phyloP scores from a whole-genome alignment of 352 stramenopile genomes.

The Phytophthora idaei region DNA sequence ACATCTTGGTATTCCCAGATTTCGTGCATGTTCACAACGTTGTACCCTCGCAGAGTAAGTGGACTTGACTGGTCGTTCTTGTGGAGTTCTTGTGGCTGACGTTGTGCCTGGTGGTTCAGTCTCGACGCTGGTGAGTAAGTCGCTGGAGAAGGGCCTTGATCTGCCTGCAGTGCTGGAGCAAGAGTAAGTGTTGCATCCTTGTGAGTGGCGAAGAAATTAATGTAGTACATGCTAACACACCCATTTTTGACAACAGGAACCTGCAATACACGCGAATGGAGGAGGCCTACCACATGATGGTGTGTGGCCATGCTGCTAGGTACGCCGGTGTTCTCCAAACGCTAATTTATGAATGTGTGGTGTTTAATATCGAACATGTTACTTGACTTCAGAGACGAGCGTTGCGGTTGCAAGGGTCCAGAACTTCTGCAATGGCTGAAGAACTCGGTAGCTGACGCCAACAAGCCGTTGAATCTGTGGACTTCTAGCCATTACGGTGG shows the following conservation, averaged over 20 bases:
- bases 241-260: constrained; percentile 28
- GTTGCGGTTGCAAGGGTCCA: constrained; percentile 74
- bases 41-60: constrained; percentile 49
- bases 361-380: constrained; percentile 17
- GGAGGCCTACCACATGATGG: constrained; percentile 63
- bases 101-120: constrained; percentile 29
- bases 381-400: constrained; percentile 51
- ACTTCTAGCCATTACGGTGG: constrained; percentile 73
- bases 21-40: constrained; percentile 62
- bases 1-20: constrained; percentile 78
- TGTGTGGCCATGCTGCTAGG: constrained; percentile 64
- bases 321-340: background rate
- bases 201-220: background rate
- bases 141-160: constrained; percentile 40
- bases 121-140: constrained; percentile 36
- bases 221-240: too few species aligned
- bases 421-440: constrained; percentile 72
- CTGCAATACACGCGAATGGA: constrained; percentile 47
- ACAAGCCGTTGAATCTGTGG: constrained; percentile 59
- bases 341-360: background rate
- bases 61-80: background rate
- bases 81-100: background rate
- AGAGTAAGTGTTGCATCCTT: constrained; percentile 31
- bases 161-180: constrained; percentile 38
- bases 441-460: constrained; percentile 31